phyloP scores from a whole-genome alignment of 495 filamentous ascomycete genomes.

The Aspergillus wentii region DNA sequence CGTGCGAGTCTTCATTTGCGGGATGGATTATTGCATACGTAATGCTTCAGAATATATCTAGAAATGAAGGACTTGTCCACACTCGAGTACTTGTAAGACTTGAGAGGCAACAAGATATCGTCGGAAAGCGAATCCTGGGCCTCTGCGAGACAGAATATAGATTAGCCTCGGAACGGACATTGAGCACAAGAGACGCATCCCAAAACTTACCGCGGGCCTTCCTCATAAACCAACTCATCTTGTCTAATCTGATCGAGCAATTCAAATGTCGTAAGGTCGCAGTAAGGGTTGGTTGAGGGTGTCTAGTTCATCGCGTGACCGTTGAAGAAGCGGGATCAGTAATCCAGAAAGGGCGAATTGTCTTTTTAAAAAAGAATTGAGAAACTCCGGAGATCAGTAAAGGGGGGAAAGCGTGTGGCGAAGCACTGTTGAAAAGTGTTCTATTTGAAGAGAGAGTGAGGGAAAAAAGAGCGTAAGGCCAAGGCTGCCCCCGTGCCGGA shows the following conservation, averaged over 20 bases:
- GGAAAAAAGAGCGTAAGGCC: neutral
- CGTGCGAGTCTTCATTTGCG: neutral
- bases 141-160: constrained; percentile 20
- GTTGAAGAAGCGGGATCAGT: no score
- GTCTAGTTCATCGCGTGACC: constrained; percentile 16
- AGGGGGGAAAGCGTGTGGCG: no score
- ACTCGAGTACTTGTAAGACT: constrained; percentile 92
- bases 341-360: no score
- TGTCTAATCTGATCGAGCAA: constrained; percentile 7
- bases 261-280: constrained; percentile 2
- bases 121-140: constrained; percentile 62
- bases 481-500: no score
- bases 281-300: constrained; percentile 2
- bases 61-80: constrained; percentile 97
- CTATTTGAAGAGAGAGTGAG: neutral
- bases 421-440: no score
- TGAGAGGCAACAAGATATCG: constrained; percentile 73
- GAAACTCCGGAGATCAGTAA: no score
- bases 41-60: constrained; percentile 87
- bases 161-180: constrained; percentile 18
- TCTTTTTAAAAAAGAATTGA: no score
- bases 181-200: no score
- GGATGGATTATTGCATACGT: constrained; percentile 79
- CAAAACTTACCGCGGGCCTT: constrained; percentile 37
- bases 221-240: constrained; percentile 34